A percentile compares a stretch with the other conserved stretches of the same genome.
Evolutionary conservation across 495 filamentous ascomycete species (phyloP).

Genomic region (Aspergillus hancockii): DNA sequence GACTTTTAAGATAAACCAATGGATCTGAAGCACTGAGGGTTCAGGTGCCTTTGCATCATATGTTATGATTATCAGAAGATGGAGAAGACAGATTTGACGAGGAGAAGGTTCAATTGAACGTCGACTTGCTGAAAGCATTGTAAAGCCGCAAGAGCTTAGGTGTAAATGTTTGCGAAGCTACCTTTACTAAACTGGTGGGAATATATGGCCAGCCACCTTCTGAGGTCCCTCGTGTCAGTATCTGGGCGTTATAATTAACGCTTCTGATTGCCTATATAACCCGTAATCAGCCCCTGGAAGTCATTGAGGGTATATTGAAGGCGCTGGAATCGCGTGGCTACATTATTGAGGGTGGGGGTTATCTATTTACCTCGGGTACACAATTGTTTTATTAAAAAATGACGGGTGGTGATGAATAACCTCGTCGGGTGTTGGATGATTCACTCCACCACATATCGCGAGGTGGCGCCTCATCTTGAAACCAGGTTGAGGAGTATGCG

Average conservation of each 20-base stretch:
- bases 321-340: conserved; percentile 42
- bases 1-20: conserved; percentile 16
- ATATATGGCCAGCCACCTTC: conserved; percentile 31
- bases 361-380: conserved; percentile 10
- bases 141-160: conserved; percentile 12
- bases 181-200: conserved; percentile 21
- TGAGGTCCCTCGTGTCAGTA: conserved; percentile 30
- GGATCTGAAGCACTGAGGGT: conserved; percentile 43
- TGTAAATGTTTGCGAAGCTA: too few species aligned
- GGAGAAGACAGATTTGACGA: conserved; percentile 7
- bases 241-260: conserved; percentile 29
- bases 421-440: conserved; percentile 37
- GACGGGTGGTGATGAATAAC: conserved; percentile 36
- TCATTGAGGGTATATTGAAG: conserved; percentile 28
- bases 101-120: conserved; percentile 14
- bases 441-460: conserved; percentile 29
- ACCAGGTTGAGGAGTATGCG: conserved; percentile 35
- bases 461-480: conserved; percentile 28
- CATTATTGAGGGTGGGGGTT: conserved; percentile 36
- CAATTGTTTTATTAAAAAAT: conserved; percentile 38
- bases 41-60: conserved; percentile 47
- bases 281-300: conserved; percentile 16
- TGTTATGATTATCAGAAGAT: conserved; percentile 33
- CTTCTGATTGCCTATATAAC: conserved; percentile 25
- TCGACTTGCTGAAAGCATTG: conserved; percentile 13